Base-by-base conservation (phyloP, 805 yeast genomes). In the Scheffersomyces stipitis region DNA sequence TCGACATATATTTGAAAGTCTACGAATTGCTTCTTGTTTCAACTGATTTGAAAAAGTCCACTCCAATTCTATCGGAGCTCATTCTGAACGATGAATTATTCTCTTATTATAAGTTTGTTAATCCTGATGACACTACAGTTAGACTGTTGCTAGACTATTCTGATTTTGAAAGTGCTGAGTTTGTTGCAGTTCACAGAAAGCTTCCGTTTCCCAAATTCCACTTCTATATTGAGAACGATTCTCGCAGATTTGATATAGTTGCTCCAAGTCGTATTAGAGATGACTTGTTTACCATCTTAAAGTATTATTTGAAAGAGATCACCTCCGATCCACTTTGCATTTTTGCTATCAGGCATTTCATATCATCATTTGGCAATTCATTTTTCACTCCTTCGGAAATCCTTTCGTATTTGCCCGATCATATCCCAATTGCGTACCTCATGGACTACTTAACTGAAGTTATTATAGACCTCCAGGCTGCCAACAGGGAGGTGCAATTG, bases 131-230 rank as follows among this genome's bases (percentile, higher is more conserved):
- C 7, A 14, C 18, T 6, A 30, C 26, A 9, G 30, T 41, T 8
- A 14, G 27, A 13, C 13, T 26, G 1, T 33, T 60, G 22, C 47
- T 60, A 4, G 50, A 51, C 1, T 41, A 46, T 9, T 41, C 51
- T 6, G 74, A 69, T 39, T 65, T 40, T 40, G 53, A 62, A 4
- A 41, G 58, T 4, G 71, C 72, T 3, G 74, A 69, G 32, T 51
- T 48, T 34, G 44, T 48, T 29, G 64, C 62, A 0, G 22, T 60
- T 1, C 32, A 47, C 28, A 50, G 46, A 3, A 36, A 36, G 7
- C 41, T 58, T 5, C 63, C 65, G 1, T 36, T 42, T 3, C 58
- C 65, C 3, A 30, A 46, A 5, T 34, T 28, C 2, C 36, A 43
- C 4, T 51, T 44, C 23, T 60, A 55, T 37, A 38, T 41, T n/a